phyloP scores from a whole-genome alignment of 805 yeast species.

The Metschnikowia aberdeeniae region DNA sequence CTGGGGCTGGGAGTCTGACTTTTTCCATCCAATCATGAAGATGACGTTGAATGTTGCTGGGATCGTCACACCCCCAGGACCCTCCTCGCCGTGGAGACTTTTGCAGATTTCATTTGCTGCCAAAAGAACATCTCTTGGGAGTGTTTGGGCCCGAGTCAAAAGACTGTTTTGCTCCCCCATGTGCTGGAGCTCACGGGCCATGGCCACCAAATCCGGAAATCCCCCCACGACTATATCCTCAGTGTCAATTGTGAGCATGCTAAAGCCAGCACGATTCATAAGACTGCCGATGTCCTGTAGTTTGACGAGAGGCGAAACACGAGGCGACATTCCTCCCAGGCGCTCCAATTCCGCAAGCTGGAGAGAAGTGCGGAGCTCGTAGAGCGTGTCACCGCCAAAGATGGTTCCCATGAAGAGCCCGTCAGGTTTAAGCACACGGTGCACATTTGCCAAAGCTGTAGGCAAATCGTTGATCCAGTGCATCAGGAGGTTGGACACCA shows the following conservation, averaged over 20 bases:
- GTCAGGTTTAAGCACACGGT: constrained; percentile 64
- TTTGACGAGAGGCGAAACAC: constrained; percentile 77
- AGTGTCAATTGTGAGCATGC: constrained; percentile 75
- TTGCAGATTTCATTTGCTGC: constrained; percentile 75
- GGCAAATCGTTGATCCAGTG: constrained; percentile 92
- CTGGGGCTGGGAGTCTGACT: constrained; percentile 61
- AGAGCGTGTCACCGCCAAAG: constrained; percentile 83
- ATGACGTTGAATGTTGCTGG: constrained; percentile 79
- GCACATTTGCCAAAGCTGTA: constrained; percentile 50
- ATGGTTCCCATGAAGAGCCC: constrained; percentile 78
- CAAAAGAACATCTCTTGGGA: constrained; percentile 57
- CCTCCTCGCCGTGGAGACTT: constrained; percentile 64
- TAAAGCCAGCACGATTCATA: constrained; percentile 72
- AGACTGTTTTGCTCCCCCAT: constrained; percentile 87
- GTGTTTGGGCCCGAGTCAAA: constrained; percentile 38
- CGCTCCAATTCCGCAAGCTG: constrained; percentile 83
- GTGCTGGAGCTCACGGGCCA: constrained; percentile 65
- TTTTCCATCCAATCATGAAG: constrained; percentile 88
- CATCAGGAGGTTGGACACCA: constrained; percentile 64
- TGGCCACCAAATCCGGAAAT: constrained; percentile 65
- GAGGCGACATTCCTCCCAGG: constrained; percentile 72
- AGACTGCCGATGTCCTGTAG: constrained; percentile 72
- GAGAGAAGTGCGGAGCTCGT: constrained; percentile 71
- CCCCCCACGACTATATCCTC: constrained; percentile 75
- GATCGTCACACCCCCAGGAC: constrained; percentile 44